phyloP scores from a whole-genome alignment of 192 early-diverging fungal species.

The Coemansia sp. region DNA sequence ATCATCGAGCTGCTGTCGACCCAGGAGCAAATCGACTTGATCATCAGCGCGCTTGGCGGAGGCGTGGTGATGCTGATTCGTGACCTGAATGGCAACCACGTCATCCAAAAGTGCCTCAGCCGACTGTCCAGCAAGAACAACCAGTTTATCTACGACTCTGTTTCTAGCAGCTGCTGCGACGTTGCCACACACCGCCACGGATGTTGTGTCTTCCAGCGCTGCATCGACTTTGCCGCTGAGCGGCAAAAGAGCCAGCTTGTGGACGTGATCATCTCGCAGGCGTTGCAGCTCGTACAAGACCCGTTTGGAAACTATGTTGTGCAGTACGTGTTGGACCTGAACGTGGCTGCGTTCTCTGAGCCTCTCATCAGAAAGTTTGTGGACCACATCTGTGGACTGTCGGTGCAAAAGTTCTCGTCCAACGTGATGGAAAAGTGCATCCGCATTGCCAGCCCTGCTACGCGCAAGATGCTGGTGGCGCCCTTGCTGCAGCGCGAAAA shows the following conservation, averaged over 20 bases:
- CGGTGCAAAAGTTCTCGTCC: constrained; percentile 88
- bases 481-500: constrained; percentile 71
- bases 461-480: constrained; percentile 66
- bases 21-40: constrained; percentile 59
- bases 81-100: constrained; percentile 90
- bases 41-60: constrained; percentile 64
- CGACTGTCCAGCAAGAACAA: constrained; percentile 71
- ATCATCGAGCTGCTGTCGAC: constrained; percentile 77
- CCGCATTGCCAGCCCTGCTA: constrained; percentile 68
- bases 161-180: constrained; percentile 71
- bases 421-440: constrained; percentile 96
- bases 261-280: constrained; percentile 68
- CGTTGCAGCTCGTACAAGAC: constrained; percentile 77
- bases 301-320: constrained; percentile 93
- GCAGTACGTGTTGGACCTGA: constrained; percentile 84
- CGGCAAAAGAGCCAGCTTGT: constrained; percentile 75
- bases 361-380: constrained; percentile 70
- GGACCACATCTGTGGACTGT: constrained; percentile 69
- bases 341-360: constrained; percentile 64
- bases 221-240: constrained; percentile 77
- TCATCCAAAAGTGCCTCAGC: constrained; percentile 87
- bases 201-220: constrained; percentile 88
- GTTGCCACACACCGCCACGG: constrained; percentile 90
- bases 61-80: constrained; percentile 81
- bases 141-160: constrained; percentile 86